Percentiles rank a stretch among this genome's conserved stretches.
Conservation (phyloP, 2,329 filamentous ascomycete species). For the Tolypocladium pustulatum region DNA sequence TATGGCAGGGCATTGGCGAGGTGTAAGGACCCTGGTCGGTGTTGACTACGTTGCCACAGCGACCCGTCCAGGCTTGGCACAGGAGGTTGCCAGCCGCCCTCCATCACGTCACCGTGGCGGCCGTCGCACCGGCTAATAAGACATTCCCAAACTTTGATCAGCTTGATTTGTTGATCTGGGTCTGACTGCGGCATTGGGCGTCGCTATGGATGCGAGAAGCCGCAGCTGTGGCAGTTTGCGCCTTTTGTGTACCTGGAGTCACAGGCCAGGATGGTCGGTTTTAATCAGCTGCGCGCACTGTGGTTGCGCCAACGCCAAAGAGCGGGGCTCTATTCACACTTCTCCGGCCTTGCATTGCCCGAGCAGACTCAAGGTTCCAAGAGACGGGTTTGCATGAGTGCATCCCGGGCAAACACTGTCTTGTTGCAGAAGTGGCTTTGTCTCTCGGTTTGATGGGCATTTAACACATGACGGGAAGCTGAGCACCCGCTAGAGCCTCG, state of each 20-base stretch:
- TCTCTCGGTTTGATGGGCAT: background rate
- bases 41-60: constrained; percentile 23
- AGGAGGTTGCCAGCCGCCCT: background rate
- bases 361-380: background rate
- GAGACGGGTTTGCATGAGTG: background rate
- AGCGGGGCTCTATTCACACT: background rate
- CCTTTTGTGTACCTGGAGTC: background rate
- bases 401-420: background rate
- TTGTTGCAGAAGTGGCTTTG: background rate
- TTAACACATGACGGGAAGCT: background rate
- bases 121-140: constrained; percentile 1
- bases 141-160: constrained; percentile 3
- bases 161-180: background rate
- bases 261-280: background rate
- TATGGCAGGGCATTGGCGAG: constrained; percentile 10
- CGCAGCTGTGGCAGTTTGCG: background rate
- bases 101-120: constrained; percentile 10
- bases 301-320: background rate
- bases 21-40: constrained; percentile 13
- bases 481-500: background rate
- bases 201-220: background rate
- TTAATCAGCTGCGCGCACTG: background rate
- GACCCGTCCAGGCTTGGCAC: constrained; percentile 8
- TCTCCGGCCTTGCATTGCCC: background rate
- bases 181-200: background rate